These are phyloP conservation scores for Penicillium concentricum DNA, from an alignment of 2,329 filamentous ascomycete species.

Conservation along the genomic window DNA sequence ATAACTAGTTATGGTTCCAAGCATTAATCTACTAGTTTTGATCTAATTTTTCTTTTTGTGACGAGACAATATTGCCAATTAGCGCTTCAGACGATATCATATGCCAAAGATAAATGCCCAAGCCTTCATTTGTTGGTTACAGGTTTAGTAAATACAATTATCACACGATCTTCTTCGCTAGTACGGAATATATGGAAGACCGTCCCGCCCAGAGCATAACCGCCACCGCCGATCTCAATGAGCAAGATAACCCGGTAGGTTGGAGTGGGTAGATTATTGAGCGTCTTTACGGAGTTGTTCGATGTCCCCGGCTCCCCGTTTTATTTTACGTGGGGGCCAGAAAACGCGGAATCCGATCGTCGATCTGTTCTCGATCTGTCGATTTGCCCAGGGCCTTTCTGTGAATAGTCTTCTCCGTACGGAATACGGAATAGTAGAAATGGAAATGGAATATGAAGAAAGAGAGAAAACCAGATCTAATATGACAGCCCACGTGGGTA, in stretches of 20 bases:
- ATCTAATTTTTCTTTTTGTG: background rate
- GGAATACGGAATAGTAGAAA: too few relatives aligned
- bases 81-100: background rate
- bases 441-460: too few relatives aligned
- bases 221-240: slow-evolving; percentile 4
- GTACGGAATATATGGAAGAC: background rate
- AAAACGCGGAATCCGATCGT: background rate
- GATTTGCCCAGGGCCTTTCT: too few relatives aligned
- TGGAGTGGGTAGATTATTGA: background rate
- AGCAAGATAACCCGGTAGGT: background rate
- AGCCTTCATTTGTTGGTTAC: background rate
- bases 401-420: too few relatives aligned
- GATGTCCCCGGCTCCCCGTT: background rate
- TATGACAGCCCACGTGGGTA: background rate
- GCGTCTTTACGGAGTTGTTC: background rate
- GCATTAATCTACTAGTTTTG: background rate
- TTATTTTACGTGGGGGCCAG: background rate
- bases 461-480: too few relatives aligned
- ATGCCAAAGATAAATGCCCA: background rate
- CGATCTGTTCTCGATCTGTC: background rate
- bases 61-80: background rate
- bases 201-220: background rate
- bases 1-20: background rate
- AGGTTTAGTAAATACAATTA: background rate
- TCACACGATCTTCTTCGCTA: background rate